Evolutionary conservation across 257 asterid genomes (phyloP).

Genomic region (Cinchona pubescens): DNA sequence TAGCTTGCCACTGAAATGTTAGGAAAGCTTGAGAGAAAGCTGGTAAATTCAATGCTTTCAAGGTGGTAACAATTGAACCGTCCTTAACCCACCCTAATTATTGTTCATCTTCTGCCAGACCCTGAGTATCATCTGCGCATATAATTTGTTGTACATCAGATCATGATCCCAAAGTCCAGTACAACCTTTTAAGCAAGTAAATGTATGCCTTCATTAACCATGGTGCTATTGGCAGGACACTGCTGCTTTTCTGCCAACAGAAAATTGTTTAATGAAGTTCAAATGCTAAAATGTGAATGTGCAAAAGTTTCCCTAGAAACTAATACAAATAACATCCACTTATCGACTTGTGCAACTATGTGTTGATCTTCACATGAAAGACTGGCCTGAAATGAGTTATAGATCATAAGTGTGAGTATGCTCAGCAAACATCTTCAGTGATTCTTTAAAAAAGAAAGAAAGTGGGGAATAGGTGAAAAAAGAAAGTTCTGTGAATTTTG

Average conservation of each 20-base stretch:
- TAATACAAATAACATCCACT: background rate
- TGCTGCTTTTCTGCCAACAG: slow-evolving; percentile 44
- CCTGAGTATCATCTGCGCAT: slow-evolving; percentile 72
- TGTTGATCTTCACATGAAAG: slow-evolving; percentile 68
- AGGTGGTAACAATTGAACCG: slow-evolving; percentile 71
- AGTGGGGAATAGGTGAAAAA: too few species aligned
- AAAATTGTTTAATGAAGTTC: background rate
- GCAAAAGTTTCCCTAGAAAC: background rate
- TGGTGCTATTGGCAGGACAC: slow-evolving; percentile 34
- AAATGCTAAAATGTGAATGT: background rate
- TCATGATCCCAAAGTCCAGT: slow-evolving; percentile 16
- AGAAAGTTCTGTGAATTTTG: too few species aligned
- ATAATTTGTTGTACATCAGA: slow-evolving; percentile 22
- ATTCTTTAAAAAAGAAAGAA: too few species aligned
- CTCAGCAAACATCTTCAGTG: background rate
- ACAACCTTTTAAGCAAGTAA: slow-evolving; percentile 11
- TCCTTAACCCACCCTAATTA: slow-evolving; percentile 65
- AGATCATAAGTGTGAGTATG: slow-evolving; percentile 16
- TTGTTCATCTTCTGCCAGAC: slow-evolving; percentile 72
- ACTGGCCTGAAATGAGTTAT: slow-evolving; percentile 49
- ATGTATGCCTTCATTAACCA: slow-evolving; percentile 54
- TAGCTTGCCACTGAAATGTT: slow-evolving; percentile 75
- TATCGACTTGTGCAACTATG: slow-evolving; percentile 71
- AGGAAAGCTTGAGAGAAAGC: slow-evolving; percentile 71
- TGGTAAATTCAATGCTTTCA: slow-evolving; percentile 57